These are phyloP conservation scores for Rhododendron griersonianum DNA, from an alignment of 148 eudicot species.

Conservation along the genomic window DNA sequence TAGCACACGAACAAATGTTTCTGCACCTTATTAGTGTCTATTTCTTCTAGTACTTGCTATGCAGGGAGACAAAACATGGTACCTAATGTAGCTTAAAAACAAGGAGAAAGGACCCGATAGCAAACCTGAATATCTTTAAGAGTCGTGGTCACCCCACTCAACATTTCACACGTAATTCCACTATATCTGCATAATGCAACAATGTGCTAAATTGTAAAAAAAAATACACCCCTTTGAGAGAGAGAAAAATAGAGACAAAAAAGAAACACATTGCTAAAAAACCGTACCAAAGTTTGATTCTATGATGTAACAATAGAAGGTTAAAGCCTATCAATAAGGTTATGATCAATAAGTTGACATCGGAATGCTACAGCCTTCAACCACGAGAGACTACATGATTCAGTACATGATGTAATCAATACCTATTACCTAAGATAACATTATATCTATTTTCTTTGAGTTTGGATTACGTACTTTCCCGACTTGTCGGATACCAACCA, in stretches of 20 bases:
- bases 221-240: neutral
- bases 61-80: neutral
- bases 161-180: slow-evolving; percentile 87
- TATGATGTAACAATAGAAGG: neutral
- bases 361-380: neutral
- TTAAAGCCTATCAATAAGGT: neutral
- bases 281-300: neutral
- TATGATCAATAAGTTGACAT: neutral
- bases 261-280: neutral
- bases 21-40: neutral
- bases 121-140: slow-evolving; percentile 85
- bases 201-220: neutral
- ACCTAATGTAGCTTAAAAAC: slow-evolving; percentile 4
- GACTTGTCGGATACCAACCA: neutral
- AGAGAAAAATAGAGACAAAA: neutral
- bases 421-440: neutral
- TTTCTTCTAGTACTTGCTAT: neutral
- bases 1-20: neutral
- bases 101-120: slow-evolving; percentile 4
- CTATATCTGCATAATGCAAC: slow-evolving; percentile 60
- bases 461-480: neutral
- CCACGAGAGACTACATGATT: neutral
- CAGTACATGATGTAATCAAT: neutral
- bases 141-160: slow-evolving; percentile 72
- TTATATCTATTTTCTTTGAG: neutral